phyloP scores from a whole-genome alignment of 441 rosid species.

The Brassica hybrid region DNA sequence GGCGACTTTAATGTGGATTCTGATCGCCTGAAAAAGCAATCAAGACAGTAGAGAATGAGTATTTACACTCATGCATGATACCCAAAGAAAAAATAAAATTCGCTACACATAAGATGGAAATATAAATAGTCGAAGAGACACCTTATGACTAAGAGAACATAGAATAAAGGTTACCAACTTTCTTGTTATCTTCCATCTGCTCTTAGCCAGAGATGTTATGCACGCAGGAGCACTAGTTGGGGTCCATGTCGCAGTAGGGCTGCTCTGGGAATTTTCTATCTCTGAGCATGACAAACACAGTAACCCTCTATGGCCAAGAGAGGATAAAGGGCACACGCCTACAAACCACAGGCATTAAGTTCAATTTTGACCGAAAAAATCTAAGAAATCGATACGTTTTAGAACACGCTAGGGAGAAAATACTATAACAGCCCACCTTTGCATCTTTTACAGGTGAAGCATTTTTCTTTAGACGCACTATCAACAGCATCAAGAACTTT shows the following conservation, averaged over 20 bases:
- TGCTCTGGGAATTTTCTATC: constrained; percentile 53
- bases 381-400: constrained; percentile 10
- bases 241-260: constrained; percentile 42
- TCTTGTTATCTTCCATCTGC: constrained; percentile 53
- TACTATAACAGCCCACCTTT: constrained; percentile 56
- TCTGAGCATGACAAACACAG: constrained; percentile 76
- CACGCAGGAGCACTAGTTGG: constrained; percentile 50
- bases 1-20: constrained; percentile 48
- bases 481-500: constrained; percentile 70
- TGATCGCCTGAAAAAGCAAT: constrained; percentile 54
- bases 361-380: constrained; percentile 27
- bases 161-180: constrained; percentile 55
- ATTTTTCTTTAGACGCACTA: constrained; percentile 69
- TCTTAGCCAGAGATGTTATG: constrained; percentile 48
- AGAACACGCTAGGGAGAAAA: constrained; percentile 24
- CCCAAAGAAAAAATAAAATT: constrained; percentile 12
- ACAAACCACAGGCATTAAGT: constrained; percentile 37
- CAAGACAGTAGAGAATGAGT: constrained; percentile 20
- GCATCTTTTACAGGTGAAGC: constrained; percentile 88
- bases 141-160: constrained; percentile 29
- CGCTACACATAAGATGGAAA: constrained; percentile 17
- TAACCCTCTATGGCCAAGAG: constrained; percentile 79
- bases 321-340: constrained; percentile 69
- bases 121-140: constrained; percentile 8
- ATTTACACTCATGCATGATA: constrained; percentile 17